Evolutionary conservation across 805 yeast species (phyloP).

Genomic region (Lachancea thermotolerans): DNA sequence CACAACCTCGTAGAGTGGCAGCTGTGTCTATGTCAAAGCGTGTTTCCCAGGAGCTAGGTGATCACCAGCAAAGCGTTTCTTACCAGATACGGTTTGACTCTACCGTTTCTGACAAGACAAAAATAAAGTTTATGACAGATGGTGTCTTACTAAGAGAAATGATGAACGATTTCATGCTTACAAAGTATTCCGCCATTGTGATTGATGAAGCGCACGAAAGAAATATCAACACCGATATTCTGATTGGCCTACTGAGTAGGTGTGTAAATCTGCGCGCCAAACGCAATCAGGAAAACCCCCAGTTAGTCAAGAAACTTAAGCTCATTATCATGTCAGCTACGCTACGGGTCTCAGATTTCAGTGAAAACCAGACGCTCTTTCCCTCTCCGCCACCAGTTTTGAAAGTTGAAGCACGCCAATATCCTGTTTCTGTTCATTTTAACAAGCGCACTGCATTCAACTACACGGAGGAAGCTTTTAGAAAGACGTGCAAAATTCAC

Average conservation of each 20-base stretch:
- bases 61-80: constrained; percentile 62
- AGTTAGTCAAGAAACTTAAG: constrained; percentile 55
- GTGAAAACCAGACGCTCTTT: constrained; percentile 72
- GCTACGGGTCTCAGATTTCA: constrained; percentile 83
- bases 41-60: constrained; percentile 70
- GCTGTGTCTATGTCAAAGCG: constrained; percentile 87
- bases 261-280: constrained; percentile 65
- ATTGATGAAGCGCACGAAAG: constrained; percentile 99
- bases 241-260: constrained; percentile 91
- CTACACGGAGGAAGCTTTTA: constrained; percentile 80
- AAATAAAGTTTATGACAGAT: constrained; percentile 86
- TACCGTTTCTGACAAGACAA: constrained; percentile 55
- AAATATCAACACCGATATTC: constrained; percentile 89
- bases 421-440: constrained; percentile 88
- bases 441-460: constrained; percentile 70
- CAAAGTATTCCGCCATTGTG: constrained; percentile 76
- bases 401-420: constrained; percentile 88
- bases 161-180: constrained; percentile 77
- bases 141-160: constrained; percentile 90
- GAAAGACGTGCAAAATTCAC: constrained; percentile 83
- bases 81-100: constrained; percentile 81
- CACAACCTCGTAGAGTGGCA: constrained; percentile 94
- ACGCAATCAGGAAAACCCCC: constrained; percentile 42
- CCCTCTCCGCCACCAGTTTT: constrained; percentile 75
- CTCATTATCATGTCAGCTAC: constrained; percentile 96